Percentiles rank a stretch among this genome's conserved stretches.
These are phyloP conservation scores for Dactylellina sp. DNA, from an alignment of 2,329 filamentous ascomycete species.

Conservation along the genomic window DNA sequence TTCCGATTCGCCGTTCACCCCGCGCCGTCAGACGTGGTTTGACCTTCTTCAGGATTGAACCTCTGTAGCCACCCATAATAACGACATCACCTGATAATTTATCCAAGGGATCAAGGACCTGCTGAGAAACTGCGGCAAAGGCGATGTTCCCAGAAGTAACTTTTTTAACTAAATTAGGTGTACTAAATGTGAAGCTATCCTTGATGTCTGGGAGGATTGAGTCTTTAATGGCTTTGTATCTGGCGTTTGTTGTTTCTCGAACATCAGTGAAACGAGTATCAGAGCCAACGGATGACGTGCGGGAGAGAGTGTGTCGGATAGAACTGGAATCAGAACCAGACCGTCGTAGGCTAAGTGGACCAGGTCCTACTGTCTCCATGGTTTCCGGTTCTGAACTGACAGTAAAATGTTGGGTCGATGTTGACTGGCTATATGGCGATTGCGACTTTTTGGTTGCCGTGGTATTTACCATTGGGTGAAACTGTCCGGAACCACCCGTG, in stretches of 20 bases:
- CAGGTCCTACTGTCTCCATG: neutral
- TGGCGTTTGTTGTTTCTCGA: slow-evolving; percentile 85
- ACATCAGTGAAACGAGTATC: slow-evolving; percentile 83
- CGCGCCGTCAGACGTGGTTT: slow-evolving; percentile 70
- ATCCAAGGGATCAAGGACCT: slow-evolving; percentile 69
- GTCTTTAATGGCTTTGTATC: slow-evolving; percentile 89
- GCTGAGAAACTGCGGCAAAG: slow-evolving; percentile 55
- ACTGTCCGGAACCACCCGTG: neutral
- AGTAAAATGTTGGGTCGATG: slow-evolving; percentile 2
- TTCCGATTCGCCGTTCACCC: slow-evolving; percentile 78
- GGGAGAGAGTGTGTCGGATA: slow-evolving; percentile 69
- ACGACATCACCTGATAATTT: slow-evolving; percentile 85
- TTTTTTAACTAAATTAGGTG: slow-evolving; percentile 30
- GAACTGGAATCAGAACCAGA: slow-evolving; percentile 46
- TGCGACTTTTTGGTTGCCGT: slow-evolving; percentile 10
- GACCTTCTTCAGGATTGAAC: slow-evolving; percentile 82
- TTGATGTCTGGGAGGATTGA: slow-evolving; percentile 55
- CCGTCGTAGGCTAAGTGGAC: slow-evolving; percentile 15
- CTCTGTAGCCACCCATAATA: slow-evolving; percentile 88
- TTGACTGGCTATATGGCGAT: neutral
- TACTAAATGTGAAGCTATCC: slow-evolving; percentile 44
- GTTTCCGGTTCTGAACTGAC: neutral
- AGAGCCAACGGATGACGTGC: slow-evolving; percentile 85
- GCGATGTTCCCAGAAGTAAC: slow-evolving; percentile 41
- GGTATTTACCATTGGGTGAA: neutral